Base-by-base conservation (phyloP, 805 yeast genomes). In the Scheffersomyces stipitis region DNA sequence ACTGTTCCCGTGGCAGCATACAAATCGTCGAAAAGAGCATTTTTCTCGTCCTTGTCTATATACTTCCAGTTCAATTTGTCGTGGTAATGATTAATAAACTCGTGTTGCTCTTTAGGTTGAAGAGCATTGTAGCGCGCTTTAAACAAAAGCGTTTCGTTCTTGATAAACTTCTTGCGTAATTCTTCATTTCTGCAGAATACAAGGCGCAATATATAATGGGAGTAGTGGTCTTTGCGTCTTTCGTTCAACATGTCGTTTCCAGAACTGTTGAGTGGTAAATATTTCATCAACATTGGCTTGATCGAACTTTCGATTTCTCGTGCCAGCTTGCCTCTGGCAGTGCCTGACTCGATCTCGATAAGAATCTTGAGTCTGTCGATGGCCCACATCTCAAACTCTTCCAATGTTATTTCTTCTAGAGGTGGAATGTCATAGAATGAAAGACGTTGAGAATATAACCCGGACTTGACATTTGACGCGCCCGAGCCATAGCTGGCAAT, bases 331-430 rank as follows among this genome's bases (percentile, higher is more conserved):
- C 81, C 80, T 48, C 95, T 72, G 16, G 83, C 78, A 29, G 74
- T 52, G 45, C 85, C 78, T 1, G 87, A 75, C 52, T 91, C 97
- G 34, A 93, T 82, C 55, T 88, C 96, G 37, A 89, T 75, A 40
- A 93, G 69, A 6, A 93, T 78, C 54, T 83, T 81, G 44, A 91
- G 70, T 41, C 99, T 68, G 54, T 91, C 98, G 37, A 93, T 83
- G 4, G 98, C 98, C 96, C 97, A 93, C 4, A 74, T 72, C 63
- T 93, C 99, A 61, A 93, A 93, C 52, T 93, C 86, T 45, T 90
- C 97, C 13, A 93, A 62, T 0, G 97, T 87, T 51, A 93, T 81
- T 60, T 93, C 98, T 10, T 82, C 80, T 22, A 73, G 63, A 0
- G 98, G 98, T 8, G 96, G 93, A 4, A 66, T 45, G 17, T 69